Percentiles rank a stretch among this genome's conserved stretches.
These are phyloP conservation scores for Backusella circina DNA, from an alignment of 192 early-diverging fungal species.

Conservation along the genomic window DNA sequence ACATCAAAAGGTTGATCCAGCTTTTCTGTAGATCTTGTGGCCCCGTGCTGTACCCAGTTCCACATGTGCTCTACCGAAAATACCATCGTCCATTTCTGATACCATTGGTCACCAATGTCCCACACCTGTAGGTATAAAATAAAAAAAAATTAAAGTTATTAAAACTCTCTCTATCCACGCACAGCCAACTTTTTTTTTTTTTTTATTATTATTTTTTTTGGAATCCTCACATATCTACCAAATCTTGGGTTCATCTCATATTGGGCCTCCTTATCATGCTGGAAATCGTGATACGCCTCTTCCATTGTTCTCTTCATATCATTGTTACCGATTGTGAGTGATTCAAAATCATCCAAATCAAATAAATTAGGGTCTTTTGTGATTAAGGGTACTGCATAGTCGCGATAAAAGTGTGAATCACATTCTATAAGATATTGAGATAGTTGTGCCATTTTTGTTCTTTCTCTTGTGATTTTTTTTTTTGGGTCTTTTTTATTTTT, in stretches of 20 bases:
- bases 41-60: conserved; percentile 15
- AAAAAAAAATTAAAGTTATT: neutral
- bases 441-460: neutral
- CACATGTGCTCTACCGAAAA: conserved; percentile 25
- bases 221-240: conserved; percentile 22
- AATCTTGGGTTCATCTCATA: conserved; percentile 26
- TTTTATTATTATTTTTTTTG: too few relatives aligned
- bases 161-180: neutral
- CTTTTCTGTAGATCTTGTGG: neutral
- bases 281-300: conserved; percentile 14
- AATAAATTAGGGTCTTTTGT: conserved; percentile 9
- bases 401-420: conserved; percentile 19
- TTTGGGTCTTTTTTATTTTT: neutral
- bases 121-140: conserved; percentile 20
- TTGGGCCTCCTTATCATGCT: conserved; percentile 15
- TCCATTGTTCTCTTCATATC: neutral
- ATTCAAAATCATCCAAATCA: conserved; percentile 21
- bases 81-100: conserved; percentile 27
- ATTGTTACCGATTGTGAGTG: neutral
- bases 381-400: conserved; percentile 27
- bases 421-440: conserved; percentile 15
- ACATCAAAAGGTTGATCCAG: conserved; percentile 9
- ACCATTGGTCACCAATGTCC: conserved; percentile 31
- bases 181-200: neutral
- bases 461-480: neutral